These are phyloP conservation scores for Saccharomycopsis oosterbeekiorum DNA, from an alignment of 805 yeast genomes.

Conservation along the genomic window DNA sequence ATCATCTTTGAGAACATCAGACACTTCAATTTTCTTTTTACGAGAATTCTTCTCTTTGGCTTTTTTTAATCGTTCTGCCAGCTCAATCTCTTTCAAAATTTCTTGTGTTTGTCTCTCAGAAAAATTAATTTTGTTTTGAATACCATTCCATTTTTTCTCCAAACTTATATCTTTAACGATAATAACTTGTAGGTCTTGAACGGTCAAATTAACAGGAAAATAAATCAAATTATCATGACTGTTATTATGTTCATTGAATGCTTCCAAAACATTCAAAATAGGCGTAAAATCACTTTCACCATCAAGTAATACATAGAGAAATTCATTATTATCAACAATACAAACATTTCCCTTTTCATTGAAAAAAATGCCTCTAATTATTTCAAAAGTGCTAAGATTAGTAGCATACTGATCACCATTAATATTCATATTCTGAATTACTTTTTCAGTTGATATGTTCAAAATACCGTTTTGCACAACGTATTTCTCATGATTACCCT, in stretches of 20 bases:
- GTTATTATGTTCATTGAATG: conserved; percentile 12
- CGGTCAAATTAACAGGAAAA: conserved; percentile 10
- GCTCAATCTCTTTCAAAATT: background rate
- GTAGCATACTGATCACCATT: background rate
- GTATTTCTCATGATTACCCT: background rate
- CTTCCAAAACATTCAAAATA: conserved; percentile 8
- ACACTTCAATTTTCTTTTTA: background rate
- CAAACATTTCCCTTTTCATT: conserved; percentile 9
- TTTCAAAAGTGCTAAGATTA: background rate
- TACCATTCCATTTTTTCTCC: conserved; percentile 5
- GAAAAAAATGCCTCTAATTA: conserved; percentile 14
- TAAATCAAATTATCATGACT: conserved; percentile 14
- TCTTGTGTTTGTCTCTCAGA: conserved; percentile 1
- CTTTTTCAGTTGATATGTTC: background rate
- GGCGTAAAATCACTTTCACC: conserved; percentile 5
- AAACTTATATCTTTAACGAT: conserved; percentile 11
- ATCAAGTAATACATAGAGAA: conserved; percentile 3
- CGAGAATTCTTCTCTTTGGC: background rate
- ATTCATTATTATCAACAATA: conserved; percentile 12
- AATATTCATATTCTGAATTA: background rate
- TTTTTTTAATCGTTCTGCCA: background rate
- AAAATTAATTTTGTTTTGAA: conserved; percentile 5
- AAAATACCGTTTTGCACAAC: background rate
- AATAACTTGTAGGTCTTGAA: conserved; percentile 8
- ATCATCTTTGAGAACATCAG: background rate